These are phyloP conservation scores for Emergomyces orientalis DNA, from an alignment of 2,329 filamentous ascomycete genomes.

Conservation along the genomic window DNA sequence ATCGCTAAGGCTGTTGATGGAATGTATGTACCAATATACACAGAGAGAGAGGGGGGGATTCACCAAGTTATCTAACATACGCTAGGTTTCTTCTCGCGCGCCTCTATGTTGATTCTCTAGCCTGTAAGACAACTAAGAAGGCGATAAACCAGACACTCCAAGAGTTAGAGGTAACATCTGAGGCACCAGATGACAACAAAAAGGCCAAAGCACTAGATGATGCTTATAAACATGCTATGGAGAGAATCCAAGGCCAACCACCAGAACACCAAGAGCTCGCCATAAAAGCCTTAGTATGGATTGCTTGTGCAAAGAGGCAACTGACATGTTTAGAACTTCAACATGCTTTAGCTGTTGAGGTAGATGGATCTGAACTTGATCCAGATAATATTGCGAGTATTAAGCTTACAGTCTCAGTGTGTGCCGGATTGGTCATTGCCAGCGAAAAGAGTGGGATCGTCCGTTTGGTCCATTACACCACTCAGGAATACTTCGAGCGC, in stretches of 20 bases:
- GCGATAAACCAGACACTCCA: constrained; percentile 26
- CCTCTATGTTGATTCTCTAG: constrained; percentile 19
- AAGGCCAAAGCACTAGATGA: constrained; percentile 22
- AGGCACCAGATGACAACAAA: constrained; percentile 14
- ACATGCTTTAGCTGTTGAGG: constrained; percentile 24
- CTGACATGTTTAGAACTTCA: constrained; percentile 23
- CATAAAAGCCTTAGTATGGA: constrained; percentile 10
- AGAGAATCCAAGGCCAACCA: background rate
- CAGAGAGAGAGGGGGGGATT: constrained; percentile 16
- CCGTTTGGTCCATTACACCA: constrained; percentile 37
- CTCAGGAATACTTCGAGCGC: constrained; percentile 39
- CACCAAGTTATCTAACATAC: background rate
- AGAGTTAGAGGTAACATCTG: constrained; percentile 16
- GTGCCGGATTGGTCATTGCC: constrained; percentile 20
- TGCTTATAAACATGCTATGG: constrained; percentile 34
- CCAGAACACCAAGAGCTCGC: constrained; percentile 3
- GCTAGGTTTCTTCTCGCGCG: constrained; percentile 22
- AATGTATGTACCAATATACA: constrained; percentile 16
- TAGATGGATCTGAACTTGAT: constrained; percentile 19
- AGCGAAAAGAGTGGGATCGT: constrained; percentile 18
- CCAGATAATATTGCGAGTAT: constrained; percentile 19
- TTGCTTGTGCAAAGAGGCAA: constrained; percentile 17
- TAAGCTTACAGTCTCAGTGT: constrained; percentile 15
- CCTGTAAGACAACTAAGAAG: constrained; percentile 18
- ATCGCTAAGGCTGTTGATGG: constrained; percentile 15